Base-by-base conservation (phyloP, 345 rosid species). In the Rubroshorea leprosula region DNA sequence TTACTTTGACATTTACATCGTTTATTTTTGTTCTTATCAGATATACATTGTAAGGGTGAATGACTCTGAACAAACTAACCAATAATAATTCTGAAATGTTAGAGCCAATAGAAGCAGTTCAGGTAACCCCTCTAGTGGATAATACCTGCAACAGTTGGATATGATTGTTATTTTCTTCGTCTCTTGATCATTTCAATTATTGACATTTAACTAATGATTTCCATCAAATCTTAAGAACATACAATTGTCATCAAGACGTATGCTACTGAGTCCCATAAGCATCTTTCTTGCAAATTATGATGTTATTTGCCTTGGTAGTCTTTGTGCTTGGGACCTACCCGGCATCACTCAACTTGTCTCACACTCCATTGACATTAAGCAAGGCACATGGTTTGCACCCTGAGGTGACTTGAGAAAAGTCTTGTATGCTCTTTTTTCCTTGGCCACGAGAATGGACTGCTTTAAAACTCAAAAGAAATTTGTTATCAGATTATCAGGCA, bases 11-110 rank as follows among this genome's bases (percentile, higher is more conserved):
- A n/a, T n/a, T n/a, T n/a, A n/a, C 22, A 17, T 41, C 41, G n/a
- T 16, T 15, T 29, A 1, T 13, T 4, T 21, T 2, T 18, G 20
- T 20, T 5, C 11, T 47, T 68, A 29, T 17, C 74, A 77, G 83
- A 77, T 81, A 2, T 67, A 73, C 59, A 71, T 75, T 23, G 47
- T 71, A 51, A 68, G 86, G 68, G 79, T 45, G 61, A 63, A 68
- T 16, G 73, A 63, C 43, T 63, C 64, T 31, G 69, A 62, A 57
- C 18, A 58, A 46, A 57, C 51, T 21, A 43, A 63, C 23, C 14
- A 39, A 44, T 48, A 50, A 24, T 52, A 22, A 16, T 53, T 27
- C 9, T 50, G 25, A 29, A 55, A 38, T 46, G 12, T 17, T 19
- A 44, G 54, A 62, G 60, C 56, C 45, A 23, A 31, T 43, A 35